Percentiles rank a stretch among this genome's conserved stretches.
Evolutionary conservation across 208 protist species (phyloP).

Genomic region (Acanthamoeba divionensis): DNA sequence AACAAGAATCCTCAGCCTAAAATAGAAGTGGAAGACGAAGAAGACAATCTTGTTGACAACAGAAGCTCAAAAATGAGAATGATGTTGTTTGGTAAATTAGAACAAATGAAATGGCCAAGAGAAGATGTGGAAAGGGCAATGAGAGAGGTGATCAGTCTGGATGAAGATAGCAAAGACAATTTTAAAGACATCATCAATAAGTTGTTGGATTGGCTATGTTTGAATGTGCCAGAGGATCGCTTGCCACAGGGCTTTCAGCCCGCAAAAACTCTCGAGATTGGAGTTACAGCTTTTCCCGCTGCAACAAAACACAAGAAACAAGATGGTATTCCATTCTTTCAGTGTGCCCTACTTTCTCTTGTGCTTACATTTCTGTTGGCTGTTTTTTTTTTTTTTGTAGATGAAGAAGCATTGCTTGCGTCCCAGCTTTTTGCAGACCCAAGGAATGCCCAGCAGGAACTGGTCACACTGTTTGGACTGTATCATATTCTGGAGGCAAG

Average conservation of each 20-base stretch:
- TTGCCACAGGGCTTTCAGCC: conserved; percentile 44
- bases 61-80: neutral
- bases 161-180: neutral
- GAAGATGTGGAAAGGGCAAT: conserved; percentile 28
- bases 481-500: too few relatives aligned
- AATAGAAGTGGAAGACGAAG: neutral
- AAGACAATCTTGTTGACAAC: neutral
- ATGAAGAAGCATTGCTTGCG: too few relatives aligned
- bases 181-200: neutral
- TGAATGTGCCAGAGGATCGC: conserved; percentile 52
- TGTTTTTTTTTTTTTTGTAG: too few relatives aligned
- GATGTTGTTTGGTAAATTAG: neutral
- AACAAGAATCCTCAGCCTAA: neutral
- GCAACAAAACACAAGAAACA: neutral
- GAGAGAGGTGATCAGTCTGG: neutral
- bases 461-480: too few relatives aligned
- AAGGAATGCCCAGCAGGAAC: too few relatives aligned
- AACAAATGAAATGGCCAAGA: neutral
- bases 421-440: too few relatives aligned
- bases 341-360: too few relatives aligned
- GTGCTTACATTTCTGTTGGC: too few relatives aligned
- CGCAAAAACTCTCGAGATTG: conserved; percentile 44
- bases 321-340: too few relatives aligned
- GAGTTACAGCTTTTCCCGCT: neutral
- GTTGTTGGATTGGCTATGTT: conserved; percentile 42